Evolutionary conservation across 306 rosid species (phyloP).

Genomic region (Sophora flavescens): DNA sequence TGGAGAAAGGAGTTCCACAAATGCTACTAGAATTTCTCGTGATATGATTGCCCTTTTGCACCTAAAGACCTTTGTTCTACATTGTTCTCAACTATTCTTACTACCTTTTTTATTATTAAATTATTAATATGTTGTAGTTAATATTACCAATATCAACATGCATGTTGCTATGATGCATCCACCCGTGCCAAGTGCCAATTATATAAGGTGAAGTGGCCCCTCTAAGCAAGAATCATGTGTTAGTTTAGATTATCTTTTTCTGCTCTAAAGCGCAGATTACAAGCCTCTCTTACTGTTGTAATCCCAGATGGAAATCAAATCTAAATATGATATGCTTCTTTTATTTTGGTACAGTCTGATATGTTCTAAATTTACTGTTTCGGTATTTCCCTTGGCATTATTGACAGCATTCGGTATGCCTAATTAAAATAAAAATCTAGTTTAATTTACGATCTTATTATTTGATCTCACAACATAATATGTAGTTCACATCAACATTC

Average conservation of each 20-base stretch:
- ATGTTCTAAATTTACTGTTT: too few relatives aligned
- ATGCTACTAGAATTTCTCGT: not conserved
- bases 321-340: too few relatives aligned
- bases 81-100: slow-evolving; percentile 7
- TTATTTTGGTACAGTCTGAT: too few relatives aligned
- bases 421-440: too few relatives aligned
- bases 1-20: not conserved
- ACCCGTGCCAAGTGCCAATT: not conserved
- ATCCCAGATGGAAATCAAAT: too few relatives aligned
- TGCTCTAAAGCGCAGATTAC: too few relatives aligned
- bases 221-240: not conserved
- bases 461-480: too few relatives aligned
- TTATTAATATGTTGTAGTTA: not conserved
- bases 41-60: not conserved
- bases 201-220: not conserved
- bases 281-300: too few relatives aligned
- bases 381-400: too few relatives aligned
- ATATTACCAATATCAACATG: not conserved
- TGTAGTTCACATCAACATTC: too few relatives aligned
- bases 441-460: too few relatives aligned
- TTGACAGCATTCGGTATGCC: too few relatives aligned
- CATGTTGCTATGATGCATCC: not conserved
- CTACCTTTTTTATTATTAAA: not conserved
- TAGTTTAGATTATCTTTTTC: not conserved
- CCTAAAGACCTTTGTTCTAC: not conserved